Base-by-base conservation (phyloP, 768 basidiomycete species). In the Leucogyrophana mollusca region DNA sequence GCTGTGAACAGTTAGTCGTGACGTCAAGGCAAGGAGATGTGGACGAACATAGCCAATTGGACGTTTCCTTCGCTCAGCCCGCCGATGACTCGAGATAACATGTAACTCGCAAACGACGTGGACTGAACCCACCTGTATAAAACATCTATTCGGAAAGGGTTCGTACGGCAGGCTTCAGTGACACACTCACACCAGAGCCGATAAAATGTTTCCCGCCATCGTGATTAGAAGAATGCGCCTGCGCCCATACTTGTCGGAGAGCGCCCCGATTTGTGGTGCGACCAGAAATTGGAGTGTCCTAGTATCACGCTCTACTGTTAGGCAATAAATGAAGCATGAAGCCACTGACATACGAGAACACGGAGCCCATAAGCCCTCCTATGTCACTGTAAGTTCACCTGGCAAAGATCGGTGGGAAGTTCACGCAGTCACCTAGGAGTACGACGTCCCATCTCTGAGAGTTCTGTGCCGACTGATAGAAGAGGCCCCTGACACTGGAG, bases 21-120 rank as follows among this genome's bases (percentile, higher is more conserved):
- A 21, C 10, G 13, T 21, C 16, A 39, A 8, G 34, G 20, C 23
- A 23, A 51, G 14, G 7, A 18, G n/a, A 27, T 24, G 20, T 23
- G 38, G 24, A 77, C 87, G 55, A 60, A 93, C 93, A 94, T 94
- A 37, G 90, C 88, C 36, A 99, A 73, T 62, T 99, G 95, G 9
- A 98, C 95, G 60, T 99, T 99, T 36, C 95, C 95, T 71, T 99
- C 95, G 58, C 90, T 92, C 8, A 97, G 72, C 3, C 95, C 95
- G 9, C 94, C 94, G 27, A 98, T 83, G 4, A 97, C 74, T 11
- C 95, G 81, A 8, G 94, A 93, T 20, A 94, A 78, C 73, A 93
- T 76, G 61, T 91, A 97, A 0, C 89, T 85, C 1, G 87, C 88
- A 64, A 96, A 97, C 0, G 88, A 82, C 2, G 94, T 94, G 0